phyloP scores from a whole-genome alignment of 2,329 filamentous ascomycete species.

The Diaporthe vaccinii region DNA sequence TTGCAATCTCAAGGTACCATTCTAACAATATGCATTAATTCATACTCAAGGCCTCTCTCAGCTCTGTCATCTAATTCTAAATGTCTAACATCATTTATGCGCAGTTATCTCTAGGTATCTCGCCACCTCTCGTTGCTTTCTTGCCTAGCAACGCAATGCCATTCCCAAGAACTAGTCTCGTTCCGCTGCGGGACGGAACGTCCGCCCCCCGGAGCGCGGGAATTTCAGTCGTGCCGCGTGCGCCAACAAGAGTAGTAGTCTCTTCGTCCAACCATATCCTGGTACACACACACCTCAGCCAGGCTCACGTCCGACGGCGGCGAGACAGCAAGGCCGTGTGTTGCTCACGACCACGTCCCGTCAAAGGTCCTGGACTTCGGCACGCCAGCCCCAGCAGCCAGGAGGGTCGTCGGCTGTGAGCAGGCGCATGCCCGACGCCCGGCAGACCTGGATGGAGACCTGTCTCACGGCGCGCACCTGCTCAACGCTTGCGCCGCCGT shows the following conservation, averaged over 20 bases:
- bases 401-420: slow-evolving; percentile 49
- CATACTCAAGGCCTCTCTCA: not conserved
- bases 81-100: slow-evolving; percentile 8
- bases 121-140: not conserved
- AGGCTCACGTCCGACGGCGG: not conserved
- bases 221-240: not conserved
- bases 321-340: not conserved
- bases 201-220: slow-evolving; percentile 3
- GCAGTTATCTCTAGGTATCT: not conserved
- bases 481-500: slow-evolving; percentile 62
- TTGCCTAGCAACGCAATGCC: not conserved
- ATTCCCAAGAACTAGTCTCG: slow-evolving; percentile 9
- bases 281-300: not conserved
- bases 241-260: not conserved
- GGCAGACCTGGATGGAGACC: slow-evolving; percentile 60
- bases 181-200: slow-evolving; percentile 37
- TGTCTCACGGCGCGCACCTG: slow-evolving; percentile 63
- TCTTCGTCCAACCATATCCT: not conserved
- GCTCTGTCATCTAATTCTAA: slow-evolving; percentile 2
- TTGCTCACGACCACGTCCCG: not conserved
- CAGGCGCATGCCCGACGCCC: slow-evolving; percentile 60
- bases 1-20: not conserved
- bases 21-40: not conserved
- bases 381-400: slow-evolving; percentile 62
- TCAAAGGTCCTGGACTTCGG: slow-evolving; percentile 58